These are phyloP conservation scores for Fusarium vanettenii DNA, from an alignment of 2,329 filamentous ascomycete species.

Conservation along the genomic window DNA sequence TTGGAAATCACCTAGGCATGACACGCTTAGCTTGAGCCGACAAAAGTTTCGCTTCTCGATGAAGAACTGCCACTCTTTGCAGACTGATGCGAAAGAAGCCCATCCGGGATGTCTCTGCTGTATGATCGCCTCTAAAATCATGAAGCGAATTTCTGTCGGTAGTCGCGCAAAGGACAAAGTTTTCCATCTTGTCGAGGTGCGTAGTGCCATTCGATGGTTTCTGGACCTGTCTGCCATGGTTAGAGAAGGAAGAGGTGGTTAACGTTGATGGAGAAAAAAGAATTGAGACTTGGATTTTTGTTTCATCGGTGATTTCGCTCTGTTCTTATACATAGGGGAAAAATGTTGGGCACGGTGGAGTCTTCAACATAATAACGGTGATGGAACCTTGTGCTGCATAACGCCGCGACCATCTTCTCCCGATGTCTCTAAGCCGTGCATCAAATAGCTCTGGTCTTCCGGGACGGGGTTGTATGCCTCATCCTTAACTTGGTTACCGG, in stretches of 20 bases:
- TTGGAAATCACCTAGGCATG: conserved; percentile 42
- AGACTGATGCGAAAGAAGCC: conserved; percentile 48
- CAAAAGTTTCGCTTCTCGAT: conserved; percentile 46
- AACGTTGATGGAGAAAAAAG: background rate
- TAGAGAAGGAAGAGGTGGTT: background rate
- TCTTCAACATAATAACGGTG: background rate
- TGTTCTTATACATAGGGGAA: background rate
- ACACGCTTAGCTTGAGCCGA: conserved; percentile 39
- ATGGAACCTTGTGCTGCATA: background rate
- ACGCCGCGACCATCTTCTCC: background rate
- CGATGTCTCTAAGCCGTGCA: background rate
- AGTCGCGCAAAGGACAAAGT: background rate
- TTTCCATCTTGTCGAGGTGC: background rate
- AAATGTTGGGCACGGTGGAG: background rate
- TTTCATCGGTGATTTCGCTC: background rate
- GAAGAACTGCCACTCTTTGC: conserved; percentile 49
- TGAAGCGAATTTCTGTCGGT: conserved; percentile 45
- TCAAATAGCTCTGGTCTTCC: no score
- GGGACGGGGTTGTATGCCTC: no score
- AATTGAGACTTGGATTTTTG: background rate
- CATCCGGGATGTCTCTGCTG: conserved; percentile 46
- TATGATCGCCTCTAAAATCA: conserved; percentile 45
- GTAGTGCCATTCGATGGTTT: background rate
- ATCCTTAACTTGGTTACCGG: no score
- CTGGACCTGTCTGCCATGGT: background rate